Evolutionary conservation across 805 yeast species (phyloP), one percentile per base, ranked within the genome.

Genomic region (Saccharomycopsis sp.): DNA sequence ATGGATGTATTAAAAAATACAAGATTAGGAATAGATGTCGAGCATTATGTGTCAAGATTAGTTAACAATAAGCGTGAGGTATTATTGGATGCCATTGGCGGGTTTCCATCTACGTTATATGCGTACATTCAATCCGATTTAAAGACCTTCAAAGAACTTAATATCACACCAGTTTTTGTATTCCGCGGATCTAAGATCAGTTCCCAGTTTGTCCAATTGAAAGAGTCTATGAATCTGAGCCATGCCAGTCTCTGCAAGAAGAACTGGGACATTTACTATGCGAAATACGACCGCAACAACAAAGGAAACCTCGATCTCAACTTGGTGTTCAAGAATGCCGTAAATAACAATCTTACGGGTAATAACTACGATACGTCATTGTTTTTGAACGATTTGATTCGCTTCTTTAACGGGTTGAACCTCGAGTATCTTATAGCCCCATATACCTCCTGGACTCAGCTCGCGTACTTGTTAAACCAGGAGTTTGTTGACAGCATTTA

Each of bases 381-480:
- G 2, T 78, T 83, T 67, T 70, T 79, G 57, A 73, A 77, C 56
- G 85, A 83, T 62, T 74, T 90, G 62, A 74, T 87, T 59, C 72
- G 75, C 23, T 79, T 81, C 57, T 81, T 93, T 59, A 76, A 78
- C 42, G 79, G 77, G 20, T 75, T 78, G 54, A 78, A 75, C 2
- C 72, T 89, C 12, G 86, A 85, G 59, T 92, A 79, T 67, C 71
- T 90, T 58, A 81, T 91, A 12, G 87, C 96, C 41, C 98, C 98
- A 3, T 91, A 84, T 67, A 78, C 84, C 51, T 83, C 97, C 0
- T 84, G 90, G 72, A 80, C 85, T 47, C 97, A 93, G 71, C 75
- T 94, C 65, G 82, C 87, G 3, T 90, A 89, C 66, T 72, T 93
- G 65, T 77, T 78, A 62, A 79, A 79, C 52, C 75, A 75, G 54